Evolutionary conservation across 179 eudicot genomes (phyloP).

Genomic region (Nepenthes alata): DNA sequence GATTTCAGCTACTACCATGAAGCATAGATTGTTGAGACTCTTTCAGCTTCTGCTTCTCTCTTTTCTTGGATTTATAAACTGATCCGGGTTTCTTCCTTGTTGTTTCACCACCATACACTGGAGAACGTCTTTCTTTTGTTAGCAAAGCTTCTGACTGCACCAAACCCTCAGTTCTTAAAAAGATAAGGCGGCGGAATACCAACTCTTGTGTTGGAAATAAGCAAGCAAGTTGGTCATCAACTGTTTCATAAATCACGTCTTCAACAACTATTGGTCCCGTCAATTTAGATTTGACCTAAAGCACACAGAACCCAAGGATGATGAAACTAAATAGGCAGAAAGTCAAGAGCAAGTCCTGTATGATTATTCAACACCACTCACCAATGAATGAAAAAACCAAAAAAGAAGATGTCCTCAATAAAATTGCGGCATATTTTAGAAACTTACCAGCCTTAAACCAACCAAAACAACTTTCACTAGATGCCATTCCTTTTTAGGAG

Average conservation of each 20-base stretch:
- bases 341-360: background rate
- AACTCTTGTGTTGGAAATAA: conserved; percentile 37
- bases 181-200: conserved; percentile 72
- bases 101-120: conserved; percentile 12
- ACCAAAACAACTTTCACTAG: background rate
- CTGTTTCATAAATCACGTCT: conserved; percentile 73
- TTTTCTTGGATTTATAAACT: conserved; percentile 42
- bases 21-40: conserved; percentile 19
- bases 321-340: conserved; percentile 1
- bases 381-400: background rate
- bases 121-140: conserved; percentile 18
- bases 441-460: background rate
- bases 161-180: conserved; percentile 61
- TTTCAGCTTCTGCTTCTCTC: conserved; percentile 31
- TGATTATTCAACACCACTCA: background rate
- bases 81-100: conserved; percentile 27
- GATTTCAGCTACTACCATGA: conserved; percentile 29
- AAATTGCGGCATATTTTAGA: background rate
- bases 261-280: conserved; percentile 79
- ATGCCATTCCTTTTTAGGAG: no score
- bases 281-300: conserved; percentile 59
- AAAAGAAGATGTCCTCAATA: background rate
- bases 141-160: conserved; percentile 95
- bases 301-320: conserved; percentile 8
- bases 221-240: conserved; percentile 35